These are phyloP conservation scores for Porcisia hertigi DNA, from an alignment of 208 protist genomes.

Conservation along the genomic window DNA sequence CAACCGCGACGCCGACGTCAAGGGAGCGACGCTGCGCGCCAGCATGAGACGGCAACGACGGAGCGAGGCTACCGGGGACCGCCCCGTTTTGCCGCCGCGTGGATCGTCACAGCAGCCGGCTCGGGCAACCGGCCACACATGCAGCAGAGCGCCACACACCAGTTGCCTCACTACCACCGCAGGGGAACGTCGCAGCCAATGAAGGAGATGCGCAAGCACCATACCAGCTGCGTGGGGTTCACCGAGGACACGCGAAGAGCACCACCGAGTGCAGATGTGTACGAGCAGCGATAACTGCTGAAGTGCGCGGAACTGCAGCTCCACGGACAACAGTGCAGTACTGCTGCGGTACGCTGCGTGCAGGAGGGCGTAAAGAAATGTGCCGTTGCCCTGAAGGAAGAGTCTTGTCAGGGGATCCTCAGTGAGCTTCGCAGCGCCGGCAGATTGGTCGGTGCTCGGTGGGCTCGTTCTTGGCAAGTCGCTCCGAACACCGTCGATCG, in stretches of 20 bases:
- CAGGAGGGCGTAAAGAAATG: constrained; percentile 26
- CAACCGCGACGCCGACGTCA: constrained; percentile 20
- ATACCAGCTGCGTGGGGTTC: constrained; percentile 9
- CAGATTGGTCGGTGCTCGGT: not conserved
- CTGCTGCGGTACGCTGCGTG: constrained; percentile 16
- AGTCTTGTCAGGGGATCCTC: constrained; percentile 14
- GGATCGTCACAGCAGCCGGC: not conserved
- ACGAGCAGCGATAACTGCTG: constrained; percentile 22
- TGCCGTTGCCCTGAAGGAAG: constrained; percentile 16
- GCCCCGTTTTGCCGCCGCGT: not conserved
- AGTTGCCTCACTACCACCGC: not conserved
- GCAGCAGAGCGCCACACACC: constrained; percentile 54
- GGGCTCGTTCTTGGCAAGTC: not conserved
- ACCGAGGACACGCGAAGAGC: constrained; percentile 17
- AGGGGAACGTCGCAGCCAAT: constrained; percentile 6
- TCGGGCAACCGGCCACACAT: constrained; percentile 41
- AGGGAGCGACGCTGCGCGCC: not conserved
- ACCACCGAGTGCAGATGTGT: constrained; percentile 16
- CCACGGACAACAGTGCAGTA: constrained; percentile 8
- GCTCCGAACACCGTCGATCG: not conserved
- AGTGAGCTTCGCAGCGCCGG: not conserved
- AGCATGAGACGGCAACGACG: not conserved
- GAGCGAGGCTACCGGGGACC: not conserved
- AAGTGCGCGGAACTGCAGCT: constrained; percentile 5
- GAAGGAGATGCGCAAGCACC: constrained; percentile 17